These are phyloP conservation scores for Viridothelium virens DNA, from an alignment of 495 filamentous ascomycete genomes.

Conservation along the genomic window DNA sequence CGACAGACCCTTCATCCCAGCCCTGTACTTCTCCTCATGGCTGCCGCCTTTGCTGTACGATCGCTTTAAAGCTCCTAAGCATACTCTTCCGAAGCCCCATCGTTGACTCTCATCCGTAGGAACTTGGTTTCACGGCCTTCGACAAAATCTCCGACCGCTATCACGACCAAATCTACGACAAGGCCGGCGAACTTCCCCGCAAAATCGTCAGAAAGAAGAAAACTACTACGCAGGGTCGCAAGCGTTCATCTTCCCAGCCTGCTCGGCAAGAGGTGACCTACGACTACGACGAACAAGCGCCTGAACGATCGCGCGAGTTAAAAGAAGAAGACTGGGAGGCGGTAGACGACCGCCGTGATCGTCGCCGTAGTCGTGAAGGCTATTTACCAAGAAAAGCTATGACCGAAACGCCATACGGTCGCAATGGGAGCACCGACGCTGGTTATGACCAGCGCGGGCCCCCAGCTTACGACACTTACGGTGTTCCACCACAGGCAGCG, in stretches of 20 bases:
- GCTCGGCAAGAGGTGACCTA: background rate
- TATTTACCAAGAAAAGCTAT: background rate
- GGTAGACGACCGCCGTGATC: background rate
- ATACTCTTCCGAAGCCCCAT: background rate
- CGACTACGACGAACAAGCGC: background rate
- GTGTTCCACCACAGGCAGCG: background rate
- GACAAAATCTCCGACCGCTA: slow-evolving; percentile 9
- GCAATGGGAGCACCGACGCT: background rate
- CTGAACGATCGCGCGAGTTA: background rate
- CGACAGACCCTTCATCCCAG: background rate
- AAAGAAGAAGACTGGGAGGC: slow-evolving; percentile 6
- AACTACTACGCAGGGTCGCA: background rate
- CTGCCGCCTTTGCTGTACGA: slow-evolving; percentile 11
- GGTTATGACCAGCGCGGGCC: background rate
- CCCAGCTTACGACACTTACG: slow-evolving; percentile 1
- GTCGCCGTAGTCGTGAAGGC: background rate
- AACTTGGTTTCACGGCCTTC: slow-evolving; percentile 5
- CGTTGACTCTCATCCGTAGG: background rate
- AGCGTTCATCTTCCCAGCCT: background rate
- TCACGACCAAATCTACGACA: slow-evolving; percentile 6
- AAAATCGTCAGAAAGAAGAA: background rate
- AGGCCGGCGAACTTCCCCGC: background rate
- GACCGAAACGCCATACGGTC: background rate
- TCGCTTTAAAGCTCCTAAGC: background rate
- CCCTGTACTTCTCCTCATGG: background rate